These are phyloP conservation scores for Didymella exigua DNA, from an alignment of 2,329 filamentous ascomycete species.

Conservation along the genomic window DNA sequence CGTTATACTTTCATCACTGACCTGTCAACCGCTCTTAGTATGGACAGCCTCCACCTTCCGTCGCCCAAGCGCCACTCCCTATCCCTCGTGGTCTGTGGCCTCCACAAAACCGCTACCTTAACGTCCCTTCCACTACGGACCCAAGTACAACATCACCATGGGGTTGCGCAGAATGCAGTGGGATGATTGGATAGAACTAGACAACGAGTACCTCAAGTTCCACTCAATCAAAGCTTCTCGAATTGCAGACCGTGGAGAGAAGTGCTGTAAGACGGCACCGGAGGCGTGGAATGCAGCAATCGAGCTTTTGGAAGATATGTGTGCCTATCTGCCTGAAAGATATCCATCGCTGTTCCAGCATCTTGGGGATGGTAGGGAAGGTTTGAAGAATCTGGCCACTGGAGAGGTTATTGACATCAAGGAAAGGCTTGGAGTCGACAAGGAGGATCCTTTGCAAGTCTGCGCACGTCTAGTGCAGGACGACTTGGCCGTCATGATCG, in stretches of 20 bases:
- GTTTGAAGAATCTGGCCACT: constrained; percentile 73
- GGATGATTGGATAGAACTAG: constrained; percentile 83
- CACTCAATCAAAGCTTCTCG: constrained; percentile 73
- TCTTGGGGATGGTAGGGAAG: constrained; percentile 59
- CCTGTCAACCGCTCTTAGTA: constrained; percentile 47
- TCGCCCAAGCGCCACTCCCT: constrained; percentile 65
- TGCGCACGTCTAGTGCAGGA: constrained; percentile 77
- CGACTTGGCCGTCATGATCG: constrained; percentile 83
- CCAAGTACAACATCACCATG: constrained; percentile 78
- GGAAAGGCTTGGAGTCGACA: constrained; percentile 55
- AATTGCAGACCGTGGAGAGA: constrained; percentile 68
- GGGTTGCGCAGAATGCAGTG: constrained; percentile 72
- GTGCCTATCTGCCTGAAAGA: constrained; percentile 71
- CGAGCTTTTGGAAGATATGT: constrained; percentile 77
- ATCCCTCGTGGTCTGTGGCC: constrained; percentile 70
- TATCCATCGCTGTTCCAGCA: constrained; percentile 72
- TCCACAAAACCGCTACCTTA: constrained; percentile 77
- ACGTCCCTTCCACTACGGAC: constrained; percentile 77
- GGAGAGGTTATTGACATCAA: constrained; percentile 73
- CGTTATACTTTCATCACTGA: background rate
- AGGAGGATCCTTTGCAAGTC: constrained; percentile 79
- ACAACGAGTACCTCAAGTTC: constrained; percentile 76
- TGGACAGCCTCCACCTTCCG: constrained; percentile 66
- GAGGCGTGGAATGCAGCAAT: constrained; percentile 73
- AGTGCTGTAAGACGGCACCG: constrained; percentile 72